These are phyloP conservation scores for Aegilops bicornis DNA, from an alignment of 176 grass and related monocot species.

Conservation along the genomic window DNA sequence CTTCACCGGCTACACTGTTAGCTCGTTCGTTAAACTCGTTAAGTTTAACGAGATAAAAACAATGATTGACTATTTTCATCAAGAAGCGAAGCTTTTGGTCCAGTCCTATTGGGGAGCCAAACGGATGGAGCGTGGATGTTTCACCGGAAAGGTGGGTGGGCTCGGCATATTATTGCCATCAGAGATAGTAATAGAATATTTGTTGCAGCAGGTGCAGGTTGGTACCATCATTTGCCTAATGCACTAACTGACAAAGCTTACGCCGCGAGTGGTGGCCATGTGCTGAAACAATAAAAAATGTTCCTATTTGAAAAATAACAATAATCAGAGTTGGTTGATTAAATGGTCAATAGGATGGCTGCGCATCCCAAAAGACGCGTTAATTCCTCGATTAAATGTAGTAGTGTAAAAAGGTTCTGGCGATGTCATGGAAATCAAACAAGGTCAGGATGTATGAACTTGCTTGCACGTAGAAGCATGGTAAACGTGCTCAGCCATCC, in stretches of 20 bases:
- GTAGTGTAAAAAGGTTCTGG: background rate
- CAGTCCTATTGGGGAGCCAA: too few species aligned
- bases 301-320: background rate
- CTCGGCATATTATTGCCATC: background rate
- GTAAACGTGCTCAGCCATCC: background rate
- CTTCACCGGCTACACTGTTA: too few species aligned
- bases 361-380: background rate
- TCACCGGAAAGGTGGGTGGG: background rate
- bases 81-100: too few species aligned
- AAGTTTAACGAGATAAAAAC: too few species aligned
- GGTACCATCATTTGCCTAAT: too few species aligned
- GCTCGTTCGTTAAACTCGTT: too few species aligned
- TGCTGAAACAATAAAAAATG: background rate
- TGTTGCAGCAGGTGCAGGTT: background rate
- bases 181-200: background rate
- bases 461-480: slow-evolving; percentile 30
- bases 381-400: background rate
- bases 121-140: too few species aligned
- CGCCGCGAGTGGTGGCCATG: background rate
- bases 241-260: background rate
- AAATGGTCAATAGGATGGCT: background rate
- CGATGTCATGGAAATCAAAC: background rate
- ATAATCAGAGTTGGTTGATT: background rate
- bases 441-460: background rate
- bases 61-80: too few species aligned